Conservation (phyloP, 176 grass and related monocot genomes). For the Hyparrhenia diplandra region DNA sequence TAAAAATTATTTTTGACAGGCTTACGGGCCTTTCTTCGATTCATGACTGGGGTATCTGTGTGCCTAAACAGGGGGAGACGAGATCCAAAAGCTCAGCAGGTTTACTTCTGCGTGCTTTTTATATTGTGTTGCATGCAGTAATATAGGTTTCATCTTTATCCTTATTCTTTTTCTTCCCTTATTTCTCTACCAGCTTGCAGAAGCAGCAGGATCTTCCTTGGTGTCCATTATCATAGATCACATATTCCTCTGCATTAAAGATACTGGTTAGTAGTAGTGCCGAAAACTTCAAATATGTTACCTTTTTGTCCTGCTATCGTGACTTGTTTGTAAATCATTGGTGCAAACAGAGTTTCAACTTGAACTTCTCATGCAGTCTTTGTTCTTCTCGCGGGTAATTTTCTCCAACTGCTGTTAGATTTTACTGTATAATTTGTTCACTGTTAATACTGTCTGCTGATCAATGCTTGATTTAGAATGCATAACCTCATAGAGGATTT, state of each 20-base stretch:
- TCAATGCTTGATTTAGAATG: slow-evolving; percentile 31
- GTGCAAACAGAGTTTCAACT: slow-evolving; percentile 88
- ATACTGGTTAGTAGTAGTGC: slow-evolving; percentile 65
- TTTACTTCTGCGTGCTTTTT: slow-evolving; percentile 31
- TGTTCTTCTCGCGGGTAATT: slow-evolving; percentile 94
- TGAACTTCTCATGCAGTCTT: slow-evolving; percentile 96
- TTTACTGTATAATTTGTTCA: not conserved
- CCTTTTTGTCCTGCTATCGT: slow-evolving; percentile 18
- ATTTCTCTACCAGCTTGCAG: slow-evolving; percentile 59
- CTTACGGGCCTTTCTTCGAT: slow-evolving; percentile 86
- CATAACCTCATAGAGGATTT: not conserved
- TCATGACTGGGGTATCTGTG: slow-evolving; percentile 87
- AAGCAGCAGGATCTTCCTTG: slow-evolving; percentile 93
- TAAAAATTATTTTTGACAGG: slow-evolving; percentile 55
- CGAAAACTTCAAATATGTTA: slow-evolving; percentile 10
- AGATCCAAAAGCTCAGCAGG: slow-evolving; percentile 83
- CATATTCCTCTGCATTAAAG: slow-evolving; percentile 98
- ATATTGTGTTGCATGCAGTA: slow-evolving; percentile 17
- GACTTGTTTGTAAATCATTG: slow-evolving; percentile 38
- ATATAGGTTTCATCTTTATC: slow-evolving; percentile 7
- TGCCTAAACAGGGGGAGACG: slow-evolving; percentile 97
- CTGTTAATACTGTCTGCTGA: slow-evolving; percentile 6
- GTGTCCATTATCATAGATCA: slow-evolving; percentile 97
- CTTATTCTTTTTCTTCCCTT: slow-evolving; percentile 30
- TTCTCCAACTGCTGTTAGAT: not conserved